Conservation (phyloP, 306 rosid species). For the Comarum palustre region DNA sequence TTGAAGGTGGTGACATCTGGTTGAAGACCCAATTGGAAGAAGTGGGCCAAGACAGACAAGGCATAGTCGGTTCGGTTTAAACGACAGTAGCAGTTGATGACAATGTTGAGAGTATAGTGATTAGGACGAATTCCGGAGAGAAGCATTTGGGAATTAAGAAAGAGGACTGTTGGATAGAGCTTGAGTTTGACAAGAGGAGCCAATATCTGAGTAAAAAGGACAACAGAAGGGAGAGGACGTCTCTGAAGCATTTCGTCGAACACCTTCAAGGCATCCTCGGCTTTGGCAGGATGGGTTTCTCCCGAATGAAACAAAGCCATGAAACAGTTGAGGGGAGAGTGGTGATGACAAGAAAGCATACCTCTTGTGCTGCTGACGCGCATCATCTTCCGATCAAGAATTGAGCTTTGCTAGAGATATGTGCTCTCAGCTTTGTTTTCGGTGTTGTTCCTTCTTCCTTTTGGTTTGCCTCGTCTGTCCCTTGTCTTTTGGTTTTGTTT, state of each 20-base stretch:
- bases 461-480: too few relatives aligned
- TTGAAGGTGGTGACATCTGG: constrained; percentile 12
- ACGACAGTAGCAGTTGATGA: neutral
- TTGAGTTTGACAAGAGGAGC: neutral
- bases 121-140: neutral
- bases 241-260: too few relatives aligned
- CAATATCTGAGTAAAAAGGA: neutral
- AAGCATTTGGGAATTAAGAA: neutral
- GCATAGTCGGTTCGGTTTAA: neutral
- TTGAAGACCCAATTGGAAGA: constrained; percentile 24
- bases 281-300: too few relatives aligned
- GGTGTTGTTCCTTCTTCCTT: too few relatives aligned
- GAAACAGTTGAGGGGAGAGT: too few relatives aligned
- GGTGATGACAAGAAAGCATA: too few relatives aligned
- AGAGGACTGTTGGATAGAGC: neutral
- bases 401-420: too few relatives aligned
- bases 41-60: constrained; percentile 17
- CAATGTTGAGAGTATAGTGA: neutral
- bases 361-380: too few relatives aligned
- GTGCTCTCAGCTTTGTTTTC: too few relatives aligned
- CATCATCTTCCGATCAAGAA: too few relatives aligned
- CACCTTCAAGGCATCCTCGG: neutral
- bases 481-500: too few relatives aligned
- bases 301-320: too few relatives aligned
- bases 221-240: neutral